Base-by-base conservation (phyloP, 2,329 filamentous ascomycete species). In the Cadophora sp. region DNA sequence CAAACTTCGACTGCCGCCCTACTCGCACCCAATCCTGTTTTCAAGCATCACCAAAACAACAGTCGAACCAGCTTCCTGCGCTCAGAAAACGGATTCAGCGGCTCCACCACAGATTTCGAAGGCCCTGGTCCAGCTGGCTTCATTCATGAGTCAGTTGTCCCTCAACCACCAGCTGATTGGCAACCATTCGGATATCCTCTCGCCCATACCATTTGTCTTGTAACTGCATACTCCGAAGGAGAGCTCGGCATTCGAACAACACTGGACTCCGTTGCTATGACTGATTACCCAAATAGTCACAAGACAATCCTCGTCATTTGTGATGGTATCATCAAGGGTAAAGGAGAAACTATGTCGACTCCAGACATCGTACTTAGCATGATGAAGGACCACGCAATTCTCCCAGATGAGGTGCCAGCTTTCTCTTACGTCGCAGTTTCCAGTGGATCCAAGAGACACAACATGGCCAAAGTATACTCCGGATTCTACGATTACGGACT, bases 251-350 rank as follows among this genome's bases (percentile, higher is more conserved):
- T 99, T 65, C 91, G 96, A 58, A 97, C 94, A 0, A 99, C 96
- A 0, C 83, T 99, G 33, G 94, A 99, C 80, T 99, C 96, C 0
- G 91, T 99, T 77, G 96, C 95, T 59, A 97, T 93, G 80, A 99
- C 96, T 3, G 96, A 99, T 79, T 99, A 99, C 75, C 96, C 96
- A 59, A 99, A 99, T 85, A 98, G 95, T 79, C 96, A 99, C 85
- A 99, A 99, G 81, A 88, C 94, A 33, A 96, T 99, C 73, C 85
- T 99, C 68, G 92, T 97, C 74, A 92, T 99, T 74, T 99, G 96
- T 81, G 96, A 99, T 79, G 96, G 96, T 81, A 87, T 98, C 77
- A 97, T 99, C 83, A 97, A 97, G 82, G 96, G 96, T 72, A 88
- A 96, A 76, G 96, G 96, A 59, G 96, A 99, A 80, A 82, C 85